Evolutionary conservation across 495 filamentous ascomycete species (phyloP), one percentile per base, ranked within the genome.

Genomic region (Penicillium canescens): DNA sequence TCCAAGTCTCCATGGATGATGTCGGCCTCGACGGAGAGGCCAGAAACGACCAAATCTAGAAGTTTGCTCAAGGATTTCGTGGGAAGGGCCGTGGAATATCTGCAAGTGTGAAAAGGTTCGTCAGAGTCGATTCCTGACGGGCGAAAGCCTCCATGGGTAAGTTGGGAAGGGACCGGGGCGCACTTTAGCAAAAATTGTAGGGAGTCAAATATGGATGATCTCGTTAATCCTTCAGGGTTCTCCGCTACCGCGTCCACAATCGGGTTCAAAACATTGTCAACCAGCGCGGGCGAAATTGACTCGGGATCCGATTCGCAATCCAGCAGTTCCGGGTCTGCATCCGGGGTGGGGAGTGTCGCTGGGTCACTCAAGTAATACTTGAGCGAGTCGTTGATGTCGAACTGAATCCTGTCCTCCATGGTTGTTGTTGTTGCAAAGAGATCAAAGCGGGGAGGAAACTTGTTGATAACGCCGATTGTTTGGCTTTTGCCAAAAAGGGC

Each of bases 121-220:
- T 51, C 77, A 89, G 84, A 77, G 65, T 83, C 74, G 74, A 69
- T 68, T 61, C 72, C 70, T 70, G 55, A 46, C 55, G 67, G 59
- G 60, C 60, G 66, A 63, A 64, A 57, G 48, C 66, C 66, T 62
- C 81, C 66, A 49, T 46, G 38, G 63, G 55, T 60, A 57, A 72
- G 61, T 57, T 57, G 62, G 74, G 75, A 76, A 74, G 78, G 83
- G 70, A 75, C 82, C 77, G 84, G 83, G 67, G 83, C 90, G 79
- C 86, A 98, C 94, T 98, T 98, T 73, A 99, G 78, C 35, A 99
- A 75, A 65, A 96, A 95, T 63, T 97, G 92, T 46, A 99, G 72
- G 36, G 93, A 93, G 75, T 99, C 95, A 70, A 97, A 91, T 50
- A 84, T 80, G 9, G 84, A 83, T 57, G 86, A 81, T 69, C 83